Base-by-base conservation (phyloP, 2,329 filamentous ascomycete genomes). In the Fusarium miscanthi region DNA sequence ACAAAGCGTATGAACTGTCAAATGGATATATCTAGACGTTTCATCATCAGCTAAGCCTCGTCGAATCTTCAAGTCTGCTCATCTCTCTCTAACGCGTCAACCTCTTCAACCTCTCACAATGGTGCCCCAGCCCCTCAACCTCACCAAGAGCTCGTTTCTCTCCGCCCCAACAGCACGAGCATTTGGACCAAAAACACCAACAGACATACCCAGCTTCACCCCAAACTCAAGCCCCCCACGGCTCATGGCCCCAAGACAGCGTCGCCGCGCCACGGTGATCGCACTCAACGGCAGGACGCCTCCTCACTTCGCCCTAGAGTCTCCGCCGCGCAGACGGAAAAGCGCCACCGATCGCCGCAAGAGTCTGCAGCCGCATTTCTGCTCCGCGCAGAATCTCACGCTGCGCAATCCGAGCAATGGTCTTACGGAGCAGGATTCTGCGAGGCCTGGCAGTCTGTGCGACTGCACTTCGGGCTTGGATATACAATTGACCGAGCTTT, bases 381-480 rank as follows among this genome's bases (percentile, higher is more conserved):
- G n/a, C 31, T 51, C 48, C 0, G 48, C 31, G 0, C 48, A 37
- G 3, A 37, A 2, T 16, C 17, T 51, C 0, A 51, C 48, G 0
- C 11, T 25, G 4, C 31, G 31, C 12, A 51, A 51, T 51, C 31
- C 48, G 6, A 51, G 31, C 12, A 51, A 51, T 51, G 48, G 17
- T 0, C 8, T 51, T 0, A 11, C 25, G 8, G n/a, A 21, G 6
- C 4, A 25, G 1, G 6, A 17, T 1, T 21, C 17, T 21, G 3
- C 4, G 2, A 21, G 1, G 8, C 4, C 4, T 8, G 4, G 35
- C 4, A 25, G 3, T 16, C 0, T 35, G 0, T 51, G 31, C 6
- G 17, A 35, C 8, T 51, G 48, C 6, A 51, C 31, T 25, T 51
- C n/a, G 3, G 48, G 48, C 1, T 0, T 51, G 17, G 48, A 51